Evolutionary conservation across 805 yeast species (phyloP).

Genomic region (Cyberlindnera meyerae): DNA sequence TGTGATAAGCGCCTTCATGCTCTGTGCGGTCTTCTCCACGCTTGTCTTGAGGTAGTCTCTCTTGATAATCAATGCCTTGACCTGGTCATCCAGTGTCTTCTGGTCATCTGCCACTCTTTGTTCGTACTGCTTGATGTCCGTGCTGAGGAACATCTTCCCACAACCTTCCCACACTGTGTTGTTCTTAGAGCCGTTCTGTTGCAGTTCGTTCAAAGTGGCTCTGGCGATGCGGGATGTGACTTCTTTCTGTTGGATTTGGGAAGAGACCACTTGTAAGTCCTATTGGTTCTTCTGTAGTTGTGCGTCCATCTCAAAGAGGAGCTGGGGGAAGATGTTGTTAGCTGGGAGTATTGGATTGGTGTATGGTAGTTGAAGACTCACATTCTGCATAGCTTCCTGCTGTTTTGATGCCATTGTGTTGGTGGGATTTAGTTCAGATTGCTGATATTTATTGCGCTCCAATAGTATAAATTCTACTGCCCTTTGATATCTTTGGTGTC

Average conservation of each 20-base stretch:
- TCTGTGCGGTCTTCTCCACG: slow-evolving; percentile 64
- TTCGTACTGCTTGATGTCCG: slow-evolving; percentile 42
- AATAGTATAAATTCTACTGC: no score
- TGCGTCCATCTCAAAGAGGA: slow-evolving; percentile 61
- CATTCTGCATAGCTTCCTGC: slow-evolving; percentile 42
- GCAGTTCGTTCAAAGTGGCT: slow-evolving; percentile 52
- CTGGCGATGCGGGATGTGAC: slow-evolving; percentile 6
- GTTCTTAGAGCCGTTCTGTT: slow-evolving; percentile 30
- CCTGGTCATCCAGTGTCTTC: slow-evolving; percentile 49
- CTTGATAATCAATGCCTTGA: slow-evolving; percentile 60
- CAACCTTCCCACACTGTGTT: slow-evolving; percentile 76
- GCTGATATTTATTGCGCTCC: no score
- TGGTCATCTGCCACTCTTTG: slow-evolving; percentile 47
- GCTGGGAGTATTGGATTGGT: not conserved
- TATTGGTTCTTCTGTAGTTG: slow-evolving; percentile 55
- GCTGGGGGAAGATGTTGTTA: slow-evolving; percentile 25
- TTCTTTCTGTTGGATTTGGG: slow-evolving; percentile 31
- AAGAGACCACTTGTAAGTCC: slow-evolving; percentile 50
- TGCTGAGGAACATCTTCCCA: slow-evolving; percentile 65
- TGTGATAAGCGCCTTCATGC: slow-evolving; percentile 43
- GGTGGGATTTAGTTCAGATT: no score
- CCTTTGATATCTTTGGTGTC: no score
- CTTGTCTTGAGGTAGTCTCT: slow-evolving; percentile 70
- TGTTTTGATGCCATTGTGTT: slow-evolving; percentile 37
- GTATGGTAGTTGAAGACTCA: slow-evolving; percentile 13